Percentiles rank a stretch among this genome's conserved stretches.
Evolutionary conservation across 768 basidiomycete genomes (phyloP).

Genomic region (Phlebiopsis flavidoalba): DNA sequence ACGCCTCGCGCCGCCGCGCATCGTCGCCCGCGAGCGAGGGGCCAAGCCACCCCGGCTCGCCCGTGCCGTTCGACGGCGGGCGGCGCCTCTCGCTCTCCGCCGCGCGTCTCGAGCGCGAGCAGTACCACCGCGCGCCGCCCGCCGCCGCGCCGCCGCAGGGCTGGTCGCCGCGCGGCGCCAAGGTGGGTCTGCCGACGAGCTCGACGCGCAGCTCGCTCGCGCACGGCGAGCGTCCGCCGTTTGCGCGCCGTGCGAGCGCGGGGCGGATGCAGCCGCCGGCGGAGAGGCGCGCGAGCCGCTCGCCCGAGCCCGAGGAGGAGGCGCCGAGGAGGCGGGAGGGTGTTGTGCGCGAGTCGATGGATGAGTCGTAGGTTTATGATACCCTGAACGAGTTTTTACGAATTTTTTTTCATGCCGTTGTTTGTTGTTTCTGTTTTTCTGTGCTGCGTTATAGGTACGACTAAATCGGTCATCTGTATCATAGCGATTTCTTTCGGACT

Average conservation of each 20-base stretch:
- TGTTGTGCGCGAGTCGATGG: constrained; percentile 3
- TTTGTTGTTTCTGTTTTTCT: neutral
- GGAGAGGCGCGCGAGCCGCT: constrained; percentile 9
- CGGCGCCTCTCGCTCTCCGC: constrained; percentile 46
- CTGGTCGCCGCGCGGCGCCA: constrained; percentile 9
- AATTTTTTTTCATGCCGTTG: neutral
- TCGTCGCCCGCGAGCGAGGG: constrained; percentile 33
- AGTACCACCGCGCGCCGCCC: constrained; percentile 4
- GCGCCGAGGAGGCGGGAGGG: neutral
- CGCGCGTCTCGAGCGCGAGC: constrained; percentile 36
- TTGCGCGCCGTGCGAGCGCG: constrained; percentile 2
- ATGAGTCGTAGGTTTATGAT: constrained; percentile 1
- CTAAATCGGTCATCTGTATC: neutral
- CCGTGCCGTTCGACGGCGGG: constrained; percentile 43
- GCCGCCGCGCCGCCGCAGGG: constrained; percentile 7
- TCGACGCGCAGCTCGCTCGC: constrained; percentile 9
- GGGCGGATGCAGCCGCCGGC: neutral
- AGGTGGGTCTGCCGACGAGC: constrained; percentile 9
- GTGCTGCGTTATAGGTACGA: neutral
- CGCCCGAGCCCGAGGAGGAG: neutral
- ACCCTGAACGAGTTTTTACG: neutral
- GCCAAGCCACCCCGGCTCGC: constrained; percentile 34
- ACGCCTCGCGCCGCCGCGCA: constrained; percentile 24
- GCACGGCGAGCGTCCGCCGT: constrained; percentile 9
- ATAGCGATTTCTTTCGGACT: constrained; percentile 2